Conservation (phyloP, 2,329 filamentous ascomycete species). For the Trichophaea hybrida region DNA sequence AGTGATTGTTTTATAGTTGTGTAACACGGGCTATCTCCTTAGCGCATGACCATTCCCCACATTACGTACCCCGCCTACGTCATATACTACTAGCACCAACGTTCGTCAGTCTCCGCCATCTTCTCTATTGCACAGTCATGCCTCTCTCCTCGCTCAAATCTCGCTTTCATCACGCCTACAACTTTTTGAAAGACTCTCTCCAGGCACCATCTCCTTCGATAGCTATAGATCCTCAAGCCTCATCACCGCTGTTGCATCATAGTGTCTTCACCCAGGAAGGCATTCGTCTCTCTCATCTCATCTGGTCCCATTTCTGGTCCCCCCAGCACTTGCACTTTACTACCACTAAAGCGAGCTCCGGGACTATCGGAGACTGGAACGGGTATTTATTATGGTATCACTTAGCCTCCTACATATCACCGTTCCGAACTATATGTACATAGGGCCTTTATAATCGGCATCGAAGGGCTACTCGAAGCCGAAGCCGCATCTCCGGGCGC, state of each 20-base stretch:
- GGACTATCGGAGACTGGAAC: conserved; percentile 20
- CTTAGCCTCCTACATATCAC: not conserved
- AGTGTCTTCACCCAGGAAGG: conserved; percentile 8
- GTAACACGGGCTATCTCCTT: no score
- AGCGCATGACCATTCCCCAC: no score
- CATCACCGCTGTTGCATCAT: not conserved
- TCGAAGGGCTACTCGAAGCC: conserved; percentile 29
- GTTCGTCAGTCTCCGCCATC: no score
- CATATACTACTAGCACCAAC: no score
- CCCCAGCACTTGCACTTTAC: conserved; percentile 11
- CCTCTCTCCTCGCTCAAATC: no score
- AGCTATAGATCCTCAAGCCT: not conserved
- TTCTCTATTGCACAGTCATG: no score
- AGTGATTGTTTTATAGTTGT: no score
- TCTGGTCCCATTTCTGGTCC: conserved; percentile 19
- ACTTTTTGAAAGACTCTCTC: no score
- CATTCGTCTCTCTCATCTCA: conserved; percentile 4
- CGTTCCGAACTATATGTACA: not conserved
- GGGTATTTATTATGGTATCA: conserved; percentile 16
- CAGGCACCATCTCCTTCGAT: no score
- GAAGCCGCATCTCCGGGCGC: conserved; percentile 18
- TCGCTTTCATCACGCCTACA: no score
- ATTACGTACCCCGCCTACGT: no score
- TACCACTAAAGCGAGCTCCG: conserved; percentile 8
- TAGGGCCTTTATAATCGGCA: conserved; percentile 7